Conservation (phyloP, 345 rosid genomes). For the sweet orange (Citrus sinensis) region DVS_A1.0 CM039164.1:1994501-1995000, state of each 20-base stretch:
- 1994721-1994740: not conserved
- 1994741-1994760: not conserved
- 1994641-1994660: too few species aligned
- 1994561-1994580: not conserved
- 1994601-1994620: not conserved
- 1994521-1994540: not conserved
- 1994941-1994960: slow-evolving; percentile 81
- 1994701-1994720: not conserved
- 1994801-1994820: slow-evolving; percentile 17
- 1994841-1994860: slow-evolving; percentile 46
- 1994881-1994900: slow-evolving; percentile 31
- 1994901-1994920: slow-evolving; percentile 54
- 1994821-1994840: slow-evolving; percentile 61
- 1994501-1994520: slow-evolving; percentile 2
- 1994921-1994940: slow-evolving; percentile 84
- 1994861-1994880: slow-evolving; percentile 43
- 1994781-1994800: not conserved
- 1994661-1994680: not conserved
- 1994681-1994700: not conserved
- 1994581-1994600: not conserved
- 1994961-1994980: slow-evolving; percentile 78
- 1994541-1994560: not conserved
- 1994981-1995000: slow-evolving; percentile 31
- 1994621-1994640: not conserved
- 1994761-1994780: not conserved